A percentile compares a stretch with the other conserved stretches of the same genome.
Evolutionary conservation across 1,284 basidiomycete genomes (phyloP).

Genomic region (Ustilago crameri): DNA sequence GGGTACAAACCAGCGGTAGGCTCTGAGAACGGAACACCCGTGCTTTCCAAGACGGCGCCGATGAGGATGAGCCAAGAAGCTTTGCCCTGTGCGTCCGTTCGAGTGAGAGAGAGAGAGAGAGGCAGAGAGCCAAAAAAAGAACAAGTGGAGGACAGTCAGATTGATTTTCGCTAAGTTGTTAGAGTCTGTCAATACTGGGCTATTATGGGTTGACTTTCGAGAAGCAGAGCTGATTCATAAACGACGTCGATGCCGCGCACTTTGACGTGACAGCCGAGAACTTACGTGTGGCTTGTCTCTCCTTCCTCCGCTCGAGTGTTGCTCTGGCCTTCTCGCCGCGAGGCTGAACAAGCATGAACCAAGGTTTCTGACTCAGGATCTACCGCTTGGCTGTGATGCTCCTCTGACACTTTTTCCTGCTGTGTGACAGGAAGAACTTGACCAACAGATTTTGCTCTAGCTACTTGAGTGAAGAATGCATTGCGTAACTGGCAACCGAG

Average conservation of each 20-base stretch:
- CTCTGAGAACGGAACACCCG: too few species aligned
- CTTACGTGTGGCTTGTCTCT: background rate
- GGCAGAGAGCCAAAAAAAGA: too few species aligned
- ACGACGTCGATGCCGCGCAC: slow-evolving; percentile 32
- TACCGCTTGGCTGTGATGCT: background rate
- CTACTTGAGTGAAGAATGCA: too few species aligned
- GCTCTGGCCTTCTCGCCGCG: background rate
- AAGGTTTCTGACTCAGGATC: slow-evolving; percentile 3
- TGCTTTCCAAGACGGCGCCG: too few species aligned
- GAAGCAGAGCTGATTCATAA: slow-evolving; percentile 28
- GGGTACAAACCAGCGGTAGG: too few species aligned
- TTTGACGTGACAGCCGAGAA: slow-evolving; percentile 17
- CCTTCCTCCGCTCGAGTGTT: background rate
- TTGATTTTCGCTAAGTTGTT: background rate
- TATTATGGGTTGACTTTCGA: background rate
- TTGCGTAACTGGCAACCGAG: too few species aligned
- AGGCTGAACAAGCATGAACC: background rate
- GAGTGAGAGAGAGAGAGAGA: too few species aligned
- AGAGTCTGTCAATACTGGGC: too few species aligned
- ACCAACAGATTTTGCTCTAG: too few species aligned
- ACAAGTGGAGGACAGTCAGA: slow-evolving; percentile 2
- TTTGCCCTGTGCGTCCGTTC: background rate
- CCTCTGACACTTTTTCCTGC: too few species aligned
- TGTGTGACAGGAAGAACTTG: too few species aligned
- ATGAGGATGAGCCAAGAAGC: slow-evolving; percentile 1